Conservation (phyloP, 2,329 filamentous ascomycete genomes). For the Stagonosporopsis vannaccii region DNA sequence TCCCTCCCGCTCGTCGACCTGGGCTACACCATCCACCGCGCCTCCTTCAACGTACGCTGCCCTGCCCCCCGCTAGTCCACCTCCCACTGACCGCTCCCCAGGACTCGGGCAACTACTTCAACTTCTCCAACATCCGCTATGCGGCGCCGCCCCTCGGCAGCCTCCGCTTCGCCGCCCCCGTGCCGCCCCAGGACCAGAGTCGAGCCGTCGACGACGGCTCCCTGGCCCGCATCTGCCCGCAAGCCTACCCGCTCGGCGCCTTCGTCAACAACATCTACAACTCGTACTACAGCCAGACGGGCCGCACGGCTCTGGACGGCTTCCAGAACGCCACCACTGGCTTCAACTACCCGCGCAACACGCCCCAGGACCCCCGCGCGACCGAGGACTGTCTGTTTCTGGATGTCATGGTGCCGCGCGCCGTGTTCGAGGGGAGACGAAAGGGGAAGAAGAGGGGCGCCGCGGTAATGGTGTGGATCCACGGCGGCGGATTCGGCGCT, state of each 20-base stretch:
- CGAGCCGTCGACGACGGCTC: not conserved
- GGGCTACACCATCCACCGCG: not conserved
- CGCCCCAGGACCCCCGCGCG: not conserved
- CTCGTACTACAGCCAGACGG: not conserved
- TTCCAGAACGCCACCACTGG: not conserved
- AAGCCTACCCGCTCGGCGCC: not conserved
- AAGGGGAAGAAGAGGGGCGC: not conserved
- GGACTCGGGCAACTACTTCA: not conserved
- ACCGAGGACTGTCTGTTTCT: not conserved
- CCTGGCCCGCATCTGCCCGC: not conserved
- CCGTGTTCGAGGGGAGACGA: not conserved
- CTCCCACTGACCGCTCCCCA: not conserved
- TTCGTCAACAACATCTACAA: not conserved
- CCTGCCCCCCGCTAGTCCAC: not conserved
- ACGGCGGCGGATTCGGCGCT: not conserved
- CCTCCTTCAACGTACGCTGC: not conserved
- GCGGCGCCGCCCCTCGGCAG: not conserved
- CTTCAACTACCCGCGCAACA: not conserved
- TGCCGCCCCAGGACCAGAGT: not conserved
- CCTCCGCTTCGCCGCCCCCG: not conserved
- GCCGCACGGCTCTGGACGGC: not conserved
- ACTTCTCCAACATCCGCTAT: slow-evolving; percentile 1
- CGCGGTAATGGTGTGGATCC: not conserved
- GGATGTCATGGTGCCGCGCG: not conserved
- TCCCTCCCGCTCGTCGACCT: not conserved